Evolutionary conservation across 2,329 filamentous ascomycete genomes (phyloP), one percentile per base, ranked within the genome.

Genomic region (Fusarium bulbicola): DNA sequence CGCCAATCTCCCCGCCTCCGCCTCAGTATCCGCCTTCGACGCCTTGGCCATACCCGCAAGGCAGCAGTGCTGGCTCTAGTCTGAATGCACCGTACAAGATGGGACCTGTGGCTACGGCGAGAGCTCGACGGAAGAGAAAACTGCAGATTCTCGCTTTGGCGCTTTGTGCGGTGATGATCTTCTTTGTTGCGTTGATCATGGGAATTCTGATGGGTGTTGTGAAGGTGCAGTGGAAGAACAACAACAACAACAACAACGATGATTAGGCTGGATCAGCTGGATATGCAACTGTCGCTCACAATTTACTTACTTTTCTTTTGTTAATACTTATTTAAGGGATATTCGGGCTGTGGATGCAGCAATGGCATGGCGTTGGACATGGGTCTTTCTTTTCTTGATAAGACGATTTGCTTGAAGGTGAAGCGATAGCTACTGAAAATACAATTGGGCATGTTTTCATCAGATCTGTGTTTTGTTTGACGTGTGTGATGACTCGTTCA

Each of bases 171-270:
- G n/a, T 78, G 18, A 24, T 76, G 24, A 46, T 80, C n/a, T 76
- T 79, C 59, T 47, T 75, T 6, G 43, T 79, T 45, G 77, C 75
- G 18, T 49, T 79, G 39, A 68, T 75, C n/a, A 60, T 79, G 13
- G 78, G 78, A 7, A 59, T 79, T 18, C 67, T 77, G 21, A 53
- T 79, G 52, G 78, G 78, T 7, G 74, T 79, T 12, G 59, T 78
- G 12, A 79, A 77, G 43, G 62, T 72, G 24, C 72, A 74, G 39
- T 74, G 72, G 53, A 72, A 67, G 28, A 50, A 60, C 12, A 56
- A 66, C 21, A 59, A 74, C 30, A 30, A 30, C 30, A 50, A 60
- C 7, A 56, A 66, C 21, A 56, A 74, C 6, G 57, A 73, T 32
- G 63, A 68, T 20, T 61, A 68, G 30, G 20, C 28, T 37, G 5